phyloP scores from a whole-genome alignment of 2,329 filamentous ascomycete genomes.

The Harringtonia aguacate region DNA sequence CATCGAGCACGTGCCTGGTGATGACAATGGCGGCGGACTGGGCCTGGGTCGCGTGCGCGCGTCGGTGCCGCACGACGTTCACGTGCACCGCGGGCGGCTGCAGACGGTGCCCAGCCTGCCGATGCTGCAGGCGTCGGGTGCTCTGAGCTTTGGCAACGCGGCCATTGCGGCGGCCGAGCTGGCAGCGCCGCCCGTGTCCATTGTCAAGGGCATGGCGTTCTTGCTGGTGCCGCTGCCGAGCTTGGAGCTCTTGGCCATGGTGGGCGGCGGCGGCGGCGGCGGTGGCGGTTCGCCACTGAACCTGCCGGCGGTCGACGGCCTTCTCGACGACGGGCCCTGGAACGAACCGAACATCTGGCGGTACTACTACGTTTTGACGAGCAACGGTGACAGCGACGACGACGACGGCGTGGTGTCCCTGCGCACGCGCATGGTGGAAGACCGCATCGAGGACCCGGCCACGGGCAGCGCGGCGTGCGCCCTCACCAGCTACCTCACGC shows the following conservation, averaged over 20 bases:
- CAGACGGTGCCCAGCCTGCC: conserved; percentile 18
- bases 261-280: conserved; percentile 19
- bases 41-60: conserved; percentile 43
- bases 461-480: conserved; percentile 53
- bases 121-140: too few relatives aligned
- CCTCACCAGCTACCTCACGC: conserved; percentile 41
- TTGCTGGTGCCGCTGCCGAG: conserved; percentile 51
- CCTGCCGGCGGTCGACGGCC: conserved; percentile 17
- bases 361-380: conserved; percentile 46
- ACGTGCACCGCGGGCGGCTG: conserved; percentile 40
- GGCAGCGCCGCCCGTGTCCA: conserved; percentile 41
- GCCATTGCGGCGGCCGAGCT: too few relatives aligned
- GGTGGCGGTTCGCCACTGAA: conserved; percentile 18
- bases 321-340: conserved; percentile 45
- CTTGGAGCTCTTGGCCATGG: conserved; percentile 43
- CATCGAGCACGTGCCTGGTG: conserved; percentile 22
- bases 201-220: conserved; percentile 68
- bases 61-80: conserved; percentile 56
- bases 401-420: conserved; percentile 22
- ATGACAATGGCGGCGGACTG: conserved; percentile 11
- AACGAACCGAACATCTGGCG: conserved; percentile 37
- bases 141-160: too few relatives aligned
- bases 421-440: conserved; percentile 50
- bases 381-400: not conserved
- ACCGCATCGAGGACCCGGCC: conserved; percentile 44